Evolutionary conservation across 768 basidiomycete genomes (phyloP), one percentile per base, ranked within the genome.

Genomic region (Tylopilus cervinicoccineus): DNA sequence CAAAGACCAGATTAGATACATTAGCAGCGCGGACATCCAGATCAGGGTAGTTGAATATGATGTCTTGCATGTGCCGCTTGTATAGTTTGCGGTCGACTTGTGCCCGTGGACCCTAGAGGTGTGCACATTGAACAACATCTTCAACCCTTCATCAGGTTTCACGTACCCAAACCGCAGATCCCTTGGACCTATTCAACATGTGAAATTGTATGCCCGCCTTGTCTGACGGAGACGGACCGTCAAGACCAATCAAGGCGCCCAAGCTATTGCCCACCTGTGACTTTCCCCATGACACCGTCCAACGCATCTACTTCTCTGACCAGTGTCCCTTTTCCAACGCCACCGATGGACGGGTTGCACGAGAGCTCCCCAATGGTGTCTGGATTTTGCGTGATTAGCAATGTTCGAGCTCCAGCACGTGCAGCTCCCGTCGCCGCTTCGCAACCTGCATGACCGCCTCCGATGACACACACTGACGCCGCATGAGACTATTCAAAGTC

Each of bases 271-370:
- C 43, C 52, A 87, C 92, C 91, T 53, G 88, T 78, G n/a, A 92
- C 79, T 37, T 72, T 73, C 2, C 88, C 93, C 74, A 91, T 92
- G 10, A 93, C 60, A 3, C 93, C 93, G 55, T 92, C 93, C 48
- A 95, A 69, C 24, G 93, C 93, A 60, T 95, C 93, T 6, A 95
- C 82, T 65, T 95, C 93, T 36, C 86, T 74, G n/a, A 94, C 89
- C 26, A 95, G 72, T 0, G 86, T 93, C 17, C 93, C 93, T 68
- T 95, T 95, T 6, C 93, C 93, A 4, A 95, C 83, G 17, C 91
- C 91, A 7, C 93, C 93, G 50, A 94, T 86, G 1, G 88, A 91
- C 3, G 93, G 93, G 64, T 95, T 95, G 58, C 93, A 95, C 19
- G 90, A 93, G 59, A 95, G 70, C 52, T 80, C 82, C 28, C 93